phyloP scores from a whole-genome alignment of 148 eudicot genomes.

The Cornus florida region DNA sequence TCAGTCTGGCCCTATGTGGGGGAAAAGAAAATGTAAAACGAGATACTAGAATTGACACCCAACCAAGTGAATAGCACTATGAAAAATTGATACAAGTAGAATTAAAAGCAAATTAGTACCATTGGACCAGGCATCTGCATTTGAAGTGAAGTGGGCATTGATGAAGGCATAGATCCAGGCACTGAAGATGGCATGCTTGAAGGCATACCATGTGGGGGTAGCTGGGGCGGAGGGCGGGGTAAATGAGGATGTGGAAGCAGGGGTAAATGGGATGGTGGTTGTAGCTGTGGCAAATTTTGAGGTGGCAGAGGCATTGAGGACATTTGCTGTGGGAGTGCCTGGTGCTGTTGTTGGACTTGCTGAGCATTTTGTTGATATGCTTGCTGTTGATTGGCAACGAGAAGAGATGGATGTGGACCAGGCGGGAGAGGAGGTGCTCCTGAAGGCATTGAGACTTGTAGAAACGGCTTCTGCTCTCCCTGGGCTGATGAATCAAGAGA shows the following conservation, averaged over 20 bases:
- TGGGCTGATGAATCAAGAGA: slow-evolving; percentile 69
- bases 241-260: slow-evolving; percentile 65
- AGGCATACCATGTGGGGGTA: slow-evolving; percentile 69
- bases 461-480: slow-evolving; percentile 68
- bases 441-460: slow-evolving; percentile 51
- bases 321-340: slow-evolving; percentile 61
- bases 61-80: not conserved
- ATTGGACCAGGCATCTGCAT: slow-evolving; percentile 59
- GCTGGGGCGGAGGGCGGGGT: slow-evolving; percentile 76
- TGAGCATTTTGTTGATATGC: slow-evolving; percentile 79
- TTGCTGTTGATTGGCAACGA: slow-evolving; percentile 63
- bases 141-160: slow-evolving; percentile 42
- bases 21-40: not conserved
- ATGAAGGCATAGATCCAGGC: slow-evolving; percentile 52
- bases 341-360: slow-evolving; percentile 68
- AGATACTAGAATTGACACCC: not conserved
- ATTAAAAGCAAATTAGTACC: slow-evolving; percentile 30
- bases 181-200: slow-evolving; percentile 39
- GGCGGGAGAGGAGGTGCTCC: slow-evolving; percentile 97
- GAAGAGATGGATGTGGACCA: slow-evolving; percentile 94
- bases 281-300: slow-evolving; percentile 72
- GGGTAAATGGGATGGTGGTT: slow-evolving; percentile 75
- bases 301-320: slow-evolving; percentile 58
- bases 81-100: not conserved
- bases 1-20: not conserved